Percentiles rank a stretch among this genome's conserved stretches.
These are phyloP conservation scores for Skeletonema menzelii DNA, from an alignment of 108 stramenopile species.

Conservation along the genomic window DNA sequence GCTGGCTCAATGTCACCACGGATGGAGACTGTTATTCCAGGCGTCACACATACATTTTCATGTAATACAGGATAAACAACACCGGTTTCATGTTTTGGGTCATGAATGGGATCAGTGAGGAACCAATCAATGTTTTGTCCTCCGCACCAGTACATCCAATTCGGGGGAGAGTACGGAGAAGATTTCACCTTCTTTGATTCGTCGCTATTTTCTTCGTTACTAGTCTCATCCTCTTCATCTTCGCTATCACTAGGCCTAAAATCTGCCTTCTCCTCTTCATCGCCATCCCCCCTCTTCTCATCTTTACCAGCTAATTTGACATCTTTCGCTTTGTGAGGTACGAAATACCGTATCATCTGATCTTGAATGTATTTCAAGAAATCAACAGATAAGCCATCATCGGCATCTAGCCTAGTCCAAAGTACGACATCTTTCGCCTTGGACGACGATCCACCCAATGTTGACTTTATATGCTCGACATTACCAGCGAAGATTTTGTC, in stretches of 20 bases:
- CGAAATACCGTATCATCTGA: constrained; percentile 55
- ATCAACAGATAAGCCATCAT: constrained; percentile 36
- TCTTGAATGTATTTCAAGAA: constrained; percentile 66
- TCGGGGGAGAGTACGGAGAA: constrained; percentile 12
- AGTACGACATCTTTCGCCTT: constrained; percentile 38
- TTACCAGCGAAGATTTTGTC: constrained; percentile 28
- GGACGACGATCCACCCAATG: constrained; percentile 43
- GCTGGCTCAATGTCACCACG: constrained; percentile 24
- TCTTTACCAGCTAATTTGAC: neutral
- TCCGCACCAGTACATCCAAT: constrained; percentile 53
- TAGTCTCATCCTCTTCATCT: neutral
- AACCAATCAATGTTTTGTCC: constrained; percentile 46
- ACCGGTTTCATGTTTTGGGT: constrained; percentile 32
- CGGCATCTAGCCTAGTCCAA: constrained; percentile 51
- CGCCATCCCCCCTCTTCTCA: neutral
- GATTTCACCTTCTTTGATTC: neutral
- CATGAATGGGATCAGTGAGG: constrained; percentile 31
- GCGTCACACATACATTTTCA: constrained; percentile 39
- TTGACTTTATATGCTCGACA: neutral
- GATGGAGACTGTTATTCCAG: constrained; percentile 37
- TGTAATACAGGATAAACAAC: constrained; percentile 30
- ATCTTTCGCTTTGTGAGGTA: constrained; percentile 15
- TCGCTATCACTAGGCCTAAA: neutral
- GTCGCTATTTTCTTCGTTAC: neutral
- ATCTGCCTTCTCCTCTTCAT: neutral